Evolutionary conservation across 2,329 filamentous ascomycete species (phyloP).

Genomic region (Pseudohalonectria lignicola): DNA sequence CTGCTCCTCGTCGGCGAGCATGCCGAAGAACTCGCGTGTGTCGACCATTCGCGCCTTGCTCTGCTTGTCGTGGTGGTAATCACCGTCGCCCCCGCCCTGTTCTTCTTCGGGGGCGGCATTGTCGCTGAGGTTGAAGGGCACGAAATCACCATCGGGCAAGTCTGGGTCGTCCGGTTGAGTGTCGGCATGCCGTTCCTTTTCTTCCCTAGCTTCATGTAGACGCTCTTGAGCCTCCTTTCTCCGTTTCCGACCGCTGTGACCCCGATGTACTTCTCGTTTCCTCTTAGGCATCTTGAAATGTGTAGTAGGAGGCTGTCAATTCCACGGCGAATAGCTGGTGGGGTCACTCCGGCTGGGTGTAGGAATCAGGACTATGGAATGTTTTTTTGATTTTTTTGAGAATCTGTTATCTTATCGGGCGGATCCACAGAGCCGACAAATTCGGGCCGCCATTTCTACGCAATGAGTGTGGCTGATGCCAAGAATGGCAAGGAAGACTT

Average conservation of each 20-base stretch:
- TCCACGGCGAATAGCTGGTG: background rate
- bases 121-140: constrained; percentile 14
- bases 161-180: constrained; percentile 12
- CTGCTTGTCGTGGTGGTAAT: constrained; percentile 3
- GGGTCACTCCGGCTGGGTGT: background rate
- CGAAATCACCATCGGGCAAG: constrained; percentile 7
- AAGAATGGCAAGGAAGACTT: no score
- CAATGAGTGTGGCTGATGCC: no score
- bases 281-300: constrained; percentile 5
- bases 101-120: no score
- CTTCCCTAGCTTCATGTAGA: background rate
- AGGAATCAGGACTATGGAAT: background rate
- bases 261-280: constrained; percentile 2
- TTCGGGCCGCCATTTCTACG: no score
- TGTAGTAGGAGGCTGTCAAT: background rate
- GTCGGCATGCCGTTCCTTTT: constrained; percentile 10
- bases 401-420: constrained; percentile 1
- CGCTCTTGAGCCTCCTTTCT: background rate
- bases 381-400: background rate
- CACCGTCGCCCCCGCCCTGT: no score
- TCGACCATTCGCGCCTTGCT: constrained; percentile 1
- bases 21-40: constrained; percentile 70
- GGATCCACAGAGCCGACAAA: no score
- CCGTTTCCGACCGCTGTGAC: background rate
- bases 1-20: constrained; percentile 86